phyloP scores from a whole-genome alignment of 2,329 filamentous ascomycete genomes.

The Atkinsonella texensis region DNA sequence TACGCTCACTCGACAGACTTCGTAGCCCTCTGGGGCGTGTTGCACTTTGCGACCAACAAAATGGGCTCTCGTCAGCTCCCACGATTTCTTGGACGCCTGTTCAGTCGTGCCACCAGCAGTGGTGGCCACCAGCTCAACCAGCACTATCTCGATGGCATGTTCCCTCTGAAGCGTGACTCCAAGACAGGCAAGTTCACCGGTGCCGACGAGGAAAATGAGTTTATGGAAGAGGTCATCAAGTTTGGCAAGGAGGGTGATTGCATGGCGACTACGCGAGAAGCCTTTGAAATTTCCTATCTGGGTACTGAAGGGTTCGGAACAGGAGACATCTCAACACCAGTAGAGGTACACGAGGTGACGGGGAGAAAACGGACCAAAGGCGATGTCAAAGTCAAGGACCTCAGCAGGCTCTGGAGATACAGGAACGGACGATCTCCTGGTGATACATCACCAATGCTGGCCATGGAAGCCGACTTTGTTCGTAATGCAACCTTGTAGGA shows the following conservation, averaged over 20 bases:
- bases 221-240: slow-evolving; percentile 48
- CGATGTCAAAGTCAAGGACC: slow-evolving; percentile 42
- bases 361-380: slow-evolving; percentile 16
- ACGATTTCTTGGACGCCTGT: slow-evolving; percentile 50
- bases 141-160: slow-evolving; percentile 52
- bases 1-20: slow-evolving; percentile 67
- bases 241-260: slow-evolving; percentile 32
- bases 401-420: slow-evolving; percentile 52
- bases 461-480: slow-evolving; percentile 23
- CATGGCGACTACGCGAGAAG: slow-evolving; percentile 31
- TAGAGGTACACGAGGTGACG: slow-evolving; percentile 26
- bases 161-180: slow-evolving; percentile 35
- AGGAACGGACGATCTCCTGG: slow-evolving; percentile 44
- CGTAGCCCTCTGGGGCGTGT: slow-evolving; percentile 61
- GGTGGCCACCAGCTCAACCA: slow-evolving; percentile 49
- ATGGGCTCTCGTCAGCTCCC: slow-evolving; percentile 34
- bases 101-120: slow-evolving; percentile 35
- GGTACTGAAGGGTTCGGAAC: slow-evolving; percentile 27
- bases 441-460: slow-evolving; percentile 26
- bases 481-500: slow-evolving; percentile 28
- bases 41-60: slow-evolving; percentile 48
- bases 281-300: slow-evolving; percentile 34
- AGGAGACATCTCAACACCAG: slow-evolving; percentile 21
- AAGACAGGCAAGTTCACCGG: slow-evolving; percentile 29
- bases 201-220: slow-evolving; percentile 38